These are phyloP conservation scores for Symmetrospora coprosmae DNA, from an alignment of 768 basidiomycete genomes.

Conservation along the genomic window DNA sequence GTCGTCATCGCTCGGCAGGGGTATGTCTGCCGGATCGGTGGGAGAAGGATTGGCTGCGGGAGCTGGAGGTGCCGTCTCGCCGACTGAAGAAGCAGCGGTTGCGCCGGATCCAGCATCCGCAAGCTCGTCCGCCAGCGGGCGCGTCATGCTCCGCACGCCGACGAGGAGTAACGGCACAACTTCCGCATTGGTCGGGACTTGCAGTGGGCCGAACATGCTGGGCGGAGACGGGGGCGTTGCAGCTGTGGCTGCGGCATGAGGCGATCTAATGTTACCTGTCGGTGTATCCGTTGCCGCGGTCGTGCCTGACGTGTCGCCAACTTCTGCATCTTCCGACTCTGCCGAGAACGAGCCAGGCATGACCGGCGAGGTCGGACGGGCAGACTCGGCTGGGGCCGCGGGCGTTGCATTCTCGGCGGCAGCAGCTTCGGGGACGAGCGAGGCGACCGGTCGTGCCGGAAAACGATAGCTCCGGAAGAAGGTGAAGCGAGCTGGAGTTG, in stretches of 20 bases:
- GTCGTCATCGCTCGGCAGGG: no score
- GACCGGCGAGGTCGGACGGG: neutral
- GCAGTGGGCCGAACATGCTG: neutral
- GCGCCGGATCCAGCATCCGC: no score
- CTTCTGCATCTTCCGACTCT: neutral
- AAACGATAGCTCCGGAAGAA: conserved; percentile 25
- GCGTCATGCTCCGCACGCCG: conserved; percentile 16
- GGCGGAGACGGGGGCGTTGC: neutral
- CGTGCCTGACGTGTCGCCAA: neutral
- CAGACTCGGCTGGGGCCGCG: neutral
- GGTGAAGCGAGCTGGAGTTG: neutral
- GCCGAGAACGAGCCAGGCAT: neutral
- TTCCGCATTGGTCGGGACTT: neutral
- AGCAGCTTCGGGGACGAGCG: no score
- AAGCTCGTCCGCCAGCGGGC: no score
- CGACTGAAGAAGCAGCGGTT: no score
- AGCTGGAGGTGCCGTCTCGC: no score
- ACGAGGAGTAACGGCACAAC: conserved; percentile 19
- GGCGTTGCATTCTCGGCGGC: neutral
- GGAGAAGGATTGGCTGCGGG: no score
- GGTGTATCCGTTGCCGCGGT: neutral
- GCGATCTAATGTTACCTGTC: neutral
- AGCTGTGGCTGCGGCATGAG: neutral
- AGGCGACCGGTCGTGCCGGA: neutral
- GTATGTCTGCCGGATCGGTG: no score